Evolutionary conservation across 1,284 basidiomycete genomes (phyloP).

Genomic region (Irpex sp.): DNA sequence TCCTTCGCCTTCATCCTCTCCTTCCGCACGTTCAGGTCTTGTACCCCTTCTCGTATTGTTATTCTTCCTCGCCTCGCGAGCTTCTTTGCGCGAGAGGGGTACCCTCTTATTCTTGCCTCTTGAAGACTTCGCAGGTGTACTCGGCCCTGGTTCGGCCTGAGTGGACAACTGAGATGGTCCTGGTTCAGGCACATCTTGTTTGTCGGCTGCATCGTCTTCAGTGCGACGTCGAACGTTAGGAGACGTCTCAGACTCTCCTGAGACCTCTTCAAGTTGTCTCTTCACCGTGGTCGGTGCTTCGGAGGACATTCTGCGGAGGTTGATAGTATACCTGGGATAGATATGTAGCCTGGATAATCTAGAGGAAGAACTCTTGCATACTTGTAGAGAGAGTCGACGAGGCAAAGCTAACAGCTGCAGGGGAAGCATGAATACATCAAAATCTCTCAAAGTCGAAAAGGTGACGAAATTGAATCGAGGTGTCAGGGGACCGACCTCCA

Average conservation of each 20-base stretch:
- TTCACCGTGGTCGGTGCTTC: not conserved
- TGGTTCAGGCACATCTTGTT: not conserved
- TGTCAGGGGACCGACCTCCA: too few species aligned
- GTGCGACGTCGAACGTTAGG: not conserved
- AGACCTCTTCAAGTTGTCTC: not conserved
- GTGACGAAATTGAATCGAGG: too few species aligned
- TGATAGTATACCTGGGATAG: not conserved
- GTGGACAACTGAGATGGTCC: not conserved
- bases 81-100: conserved; percentile 7
- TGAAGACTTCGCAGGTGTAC: not conserved
- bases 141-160: not conserved
- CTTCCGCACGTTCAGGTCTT: conserved; percentile 15
- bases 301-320: not conserved
- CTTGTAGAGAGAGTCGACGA: too few species aligned
- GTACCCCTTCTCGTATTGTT: conserved; percentile 27
- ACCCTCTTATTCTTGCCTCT: conserved; percentile 17
- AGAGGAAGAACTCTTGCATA: not conserved
- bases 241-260: not conserved
- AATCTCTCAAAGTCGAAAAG: too few species aligned
- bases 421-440: too few species aligned
- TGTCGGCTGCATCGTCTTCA: not conserved
- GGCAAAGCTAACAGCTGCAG: too few species aligned
- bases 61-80: conserved; percentile 21
- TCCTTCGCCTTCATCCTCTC: conserved; percentile 8
- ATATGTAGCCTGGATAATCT: not conserved